These are phyloP conservation scores for Termitomyces sp. DNA, from an alignment of 768 basidiomycete genomes.

Conservation along the genomic window DNA sequence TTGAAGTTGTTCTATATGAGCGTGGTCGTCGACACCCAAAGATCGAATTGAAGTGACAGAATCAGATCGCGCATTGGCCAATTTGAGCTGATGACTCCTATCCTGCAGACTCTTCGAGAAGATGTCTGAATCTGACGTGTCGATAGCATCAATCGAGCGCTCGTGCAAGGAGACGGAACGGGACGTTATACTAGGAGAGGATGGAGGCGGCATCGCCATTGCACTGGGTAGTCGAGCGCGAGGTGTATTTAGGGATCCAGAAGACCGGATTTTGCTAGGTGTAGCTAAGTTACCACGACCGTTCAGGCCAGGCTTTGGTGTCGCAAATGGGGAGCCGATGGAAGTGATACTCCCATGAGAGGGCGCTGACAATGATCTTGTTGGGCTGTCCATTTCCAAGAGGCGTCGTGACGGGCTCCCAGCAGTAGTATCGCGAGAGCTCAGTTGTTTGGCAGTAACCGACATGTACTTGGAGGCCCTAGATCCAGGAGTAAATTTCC, in stretches of 20 bases:
- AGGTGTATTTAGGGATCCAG: conserved; percentile 42
- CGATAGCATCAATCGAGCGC: conserved; percentile 3
- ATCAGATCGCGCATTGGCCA: conserved; percentile 28
- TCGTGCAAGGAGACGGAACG: conserved; percentile 35
- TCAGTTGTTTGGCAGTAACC: conserved; percentile 81
- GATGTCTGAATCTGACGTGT: conserved; percentile 28
- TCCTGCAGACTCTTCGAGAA: conserved; percentile 23
- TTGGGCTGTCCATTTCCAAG: conserved; percentile 19
- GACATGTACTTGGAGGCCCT: conserved; percentile 80
- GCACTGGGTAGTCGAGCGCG: conserved; percentile 64
- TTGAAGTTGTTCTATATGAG: conserved; percentile 35
- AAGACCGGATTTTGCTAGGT: conserved; percentile 29
- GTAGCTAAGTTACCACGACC: conserved; percentile 29
- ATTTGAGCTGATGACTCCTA: conserved; percentile 36
- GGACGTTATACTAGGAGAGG: conserved; percentile 50
- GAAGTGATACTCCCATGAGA: conserved; percentile 31
- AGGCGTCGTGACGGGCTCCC: conserved; percentile 25
- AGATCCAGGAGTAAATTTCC: conserved; percentile 72
- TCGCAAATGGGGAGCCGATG: conserved; percentile 60
- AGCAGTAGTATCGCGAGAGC: conserved; percentile 31
- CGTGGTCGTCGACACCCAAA: conserved; percentile 26
- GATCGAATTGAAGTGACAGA: conserved; percentile 34
- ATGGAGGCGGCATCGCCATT: conserved; percentile 79
- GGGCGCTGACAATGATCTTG: conserved; percentile 21
- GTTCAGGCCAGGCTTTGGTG: conserved; percentile 50